Evolutionary conservation across 345 rosid species (phyloP).

Genomic region (Citrus maxima): DNA sequence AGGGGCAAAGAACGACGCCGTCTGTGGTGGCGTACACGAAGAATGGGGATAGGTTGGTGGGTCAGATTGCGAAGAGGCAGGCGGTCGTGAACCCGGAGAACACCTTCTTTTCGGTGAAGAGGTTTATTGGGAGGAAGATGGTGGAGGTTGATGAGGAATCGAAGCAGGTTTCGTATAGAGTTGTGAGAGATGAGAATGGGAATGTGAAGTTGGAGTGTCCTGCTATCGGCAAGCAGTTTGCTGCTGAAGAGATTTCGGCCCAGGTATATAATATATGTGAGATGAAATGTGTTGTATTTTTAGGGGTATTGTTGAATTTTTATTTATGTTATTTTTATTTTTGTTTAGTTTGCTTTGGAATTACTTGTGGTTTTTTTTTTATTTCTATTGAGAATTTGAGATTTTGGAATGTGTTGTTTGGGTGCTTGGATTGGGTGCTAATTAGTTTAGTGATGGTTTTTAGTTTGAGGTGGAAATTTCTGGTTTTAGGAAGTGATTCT

Average conservation of each 20-base stretch:
- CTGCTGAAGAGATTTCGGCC: slow-evolving; percentile 98
- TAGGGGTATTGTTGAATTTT: not conserved
- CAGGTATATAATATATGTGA: slow-evolving; percentile 48
- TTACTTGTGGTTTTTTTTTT: no score
- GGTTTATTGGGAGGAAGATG: slow-evolving; percentile 99
- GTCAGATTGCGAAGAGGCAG: slow-evolving; percentile 98
- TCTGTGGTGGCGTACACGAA: slow-evolving; percentile 94
- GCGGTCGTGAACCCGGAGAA: slow-evolving; percentile 99
- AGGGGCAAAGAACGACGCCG: slow-evolving; percentile 97
- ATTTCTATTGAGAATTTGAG: no score
- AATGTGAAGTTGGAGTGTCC: slow-evolving; percentile 97
- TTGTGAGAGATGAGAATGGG: slow-evolving; percentile 84
- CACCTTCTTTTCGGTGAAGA: slow-evolving; percentile 95
- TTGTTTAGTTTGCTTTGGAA: no score
- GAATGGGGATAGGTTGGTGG: slow-evolving; percentile 85
- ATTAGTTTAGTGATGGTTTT: not conserved
- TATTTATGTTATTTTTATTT: not conserved
- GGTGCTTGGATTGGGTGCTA: not conserved
- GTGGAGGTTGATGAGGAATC: slow-evolving; percentile 93
- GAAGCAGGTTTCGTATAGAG: slow-evolving; percentile 86
- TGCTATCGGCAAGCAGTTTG: slow-evolving; percentile 83
- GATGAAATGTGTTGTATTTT: not conserved
- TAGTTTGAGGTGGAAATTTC: no score
- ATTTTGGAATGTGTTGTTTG: not conserved
- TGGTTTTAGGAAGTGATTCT: not conserved